Evolutionary conservation across 257 asterid species (phyloP).

Genomic region (Linderniella brevidens): DNA sequence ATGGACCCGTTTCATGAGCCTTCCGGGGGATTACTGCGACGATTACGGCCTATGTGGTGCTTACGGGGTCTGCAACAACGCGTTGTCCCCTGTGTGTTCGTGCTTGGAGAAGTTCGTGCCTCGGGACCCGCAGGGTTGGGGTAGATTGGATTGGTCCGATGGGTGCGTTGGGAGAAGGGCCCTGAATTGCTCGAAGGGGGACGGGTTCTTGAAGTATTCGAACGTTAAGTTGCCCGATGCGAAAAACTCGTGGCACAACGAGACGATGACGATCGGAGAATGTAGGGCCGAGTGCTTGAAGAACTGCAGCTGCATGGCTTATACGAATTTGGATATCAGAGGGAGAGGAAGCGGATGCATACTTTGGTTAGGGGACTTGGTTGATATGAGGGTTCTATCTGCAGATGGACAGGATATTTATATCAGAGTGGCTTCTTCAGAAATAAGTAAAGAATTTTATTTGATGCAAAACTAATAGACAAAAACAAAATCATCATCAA

Average conservation of each 20-base stretch:
- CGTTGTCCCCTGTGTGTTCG: constrained; percentile 6
- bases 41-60: constrained; percentile 21
- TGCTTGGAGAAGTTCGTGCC: constrained; percentile 18
- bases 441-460: constrained; percentile 9
- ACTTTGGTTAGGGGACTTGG: constrained; percentile 23
- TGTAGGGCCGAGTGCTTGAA: constrained; percentile 13
- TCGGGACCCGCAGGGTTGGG: constrained; percentile 10
- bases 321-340: constrained; percentile 16
- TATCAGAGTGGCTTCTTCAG: constrained; percentile 22
- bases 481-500: too few relatives aligned
- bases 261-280: constrained; percentile 13
- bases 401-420: constrained; percentile 15
- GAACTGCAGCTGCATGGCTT: constrained; percentile 17
- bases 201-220: constrained; percentile 13
- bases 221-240: constrained; percentile 16
- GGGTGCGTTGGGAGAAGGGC: constrained; percentile 15
- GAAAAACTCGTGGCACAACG: constrained; percentile 9
- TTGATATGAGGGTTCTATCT: constrained; percentile 17
- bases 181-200: constrained; percentile 10
- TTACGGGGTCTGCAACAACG: constrained; percentile 12
- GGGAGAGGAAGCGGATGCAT: constrained; percentile 16
- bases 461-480: not conserved
- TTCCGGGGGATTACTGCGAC: constrained; percentile 11
- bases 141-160: constrained; percentile 14
- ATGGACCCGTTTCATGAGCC: constrained; percentile 4